Base-by-base conservation (phyloP, 495 filamentous ascomycete genomes). In the Penicillium nucicola region DNA sequence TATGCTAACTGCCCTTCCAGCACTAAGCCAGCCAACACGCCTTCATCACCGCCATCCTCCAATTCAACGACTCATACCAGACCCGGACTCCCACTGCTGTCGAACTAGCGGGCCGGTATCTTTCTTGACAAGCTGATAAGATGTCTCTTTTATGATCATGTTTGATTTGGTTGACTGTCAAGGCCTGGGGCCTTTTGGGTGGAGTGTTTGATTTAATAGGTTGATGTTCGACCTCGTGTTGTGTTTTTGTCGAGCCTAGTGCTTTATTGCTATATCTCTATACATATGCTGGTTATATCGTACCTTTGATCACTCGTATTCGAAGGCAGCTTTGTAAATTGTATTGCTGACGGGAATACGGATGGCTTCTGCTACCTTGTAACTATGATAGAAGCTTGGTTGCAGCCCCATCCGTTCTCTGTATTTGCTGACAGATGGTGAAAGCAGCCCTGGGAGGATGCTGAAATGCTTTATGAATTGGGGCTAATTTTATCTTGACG, bases 1-100 rank as follows among this genome's bases (percentile, higher is more conserved):
- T 42, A 44, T 57, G 41, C 61, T 64, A 50, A 64, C 48, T 18
- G 31, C 54, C 48, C 39, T 48, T 48, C 42, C 52, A 65, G 62
- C 62, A 65, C 59, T 65, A 65, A 65, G 56, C 49, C 55, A 25
- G 43, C 52, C 42, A 34, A 55, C 41, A 52, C 36, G 37, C 50
- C 61, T n/a, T 44, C 61, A 18, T 18, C 56, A 19, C 61, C 50
- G 58, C 56, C 55, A 43, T 62, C 58, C 58, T 59, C 58, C 61
- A 53, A 50, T 50, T 50, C 54, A 15, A 53, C 52, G 25, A 57
- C 53, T 4, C 58, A 65, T 57, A 59, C 61, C 39, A 54, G 61
- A 44, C 58, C 61, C 32, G 61, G 58, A 15, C 39, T 65, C 37
- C 61, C 61, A 41, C 48, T 65, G 30, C 56, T 65, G 4, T 56